Base-by-base conservation (phyloP, 371 early-diverging fungal genomes). In the Chytridium lagenaria region DNA sequence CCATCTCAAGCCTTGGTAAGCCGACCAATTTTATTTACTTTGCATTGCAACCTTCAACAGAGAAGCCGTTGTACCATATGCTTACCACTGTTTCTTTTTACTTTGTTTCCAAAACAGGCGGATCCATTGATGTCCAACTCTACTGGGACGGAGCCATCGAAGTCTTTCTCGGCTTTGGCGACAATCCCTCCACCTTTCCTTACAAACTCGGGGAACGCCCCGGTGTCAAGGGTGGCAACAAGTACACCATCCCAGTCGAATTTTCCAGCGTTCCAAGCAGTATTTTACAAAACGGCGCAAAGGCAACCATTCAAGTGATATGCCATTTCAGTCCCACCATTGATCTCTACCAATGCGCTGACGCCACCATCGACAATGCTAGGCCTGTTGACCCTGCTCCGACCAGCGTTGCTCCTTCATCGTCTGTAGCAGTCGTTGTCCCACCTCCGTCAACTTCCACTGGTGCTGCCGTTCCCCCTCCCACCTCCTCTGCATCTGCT, bases 121-220 rank as follows among this genome's bases (percentile, higher is more conserved):
- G 44, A 44, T 44, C 44, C 12, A 44, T 44, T 44, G 44, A 44
- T 19, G 44, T 44, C 19, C 44, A 19, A 12, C 44, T 44, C 44
- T 72, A 67, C 72, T 72, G 72, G 72, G 55, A 72, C 52, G 72
- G 72, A 26, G 50, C 40, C 72, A 52, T 51, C 57, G 72, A 72
- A 30, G 59, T 72, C 31, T 72, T 67, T 69, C 30, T 72, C 28
- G 72, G 72, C 31, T 23, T 72, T 49, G 72, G 72, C 36, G 72
- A 72, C 37, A 72, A 72, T 44, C 71, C 65, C 30, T 67, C 59
- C 28, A 23, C 19, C 2, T 70, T 70, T 34, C 71, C 65, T 15
- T 64, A 70, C 71, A 70, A 70, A 65, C 23, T 70, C n/a, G 71
- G 71, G 0, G 40, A 39, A 30, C 34, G 38, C 33, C 23, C 22